Base-by-base conservation (phyloP, 2,329 filamentous ascomycete genomes). In the Neopestalotiopsis sp. region DNA sequence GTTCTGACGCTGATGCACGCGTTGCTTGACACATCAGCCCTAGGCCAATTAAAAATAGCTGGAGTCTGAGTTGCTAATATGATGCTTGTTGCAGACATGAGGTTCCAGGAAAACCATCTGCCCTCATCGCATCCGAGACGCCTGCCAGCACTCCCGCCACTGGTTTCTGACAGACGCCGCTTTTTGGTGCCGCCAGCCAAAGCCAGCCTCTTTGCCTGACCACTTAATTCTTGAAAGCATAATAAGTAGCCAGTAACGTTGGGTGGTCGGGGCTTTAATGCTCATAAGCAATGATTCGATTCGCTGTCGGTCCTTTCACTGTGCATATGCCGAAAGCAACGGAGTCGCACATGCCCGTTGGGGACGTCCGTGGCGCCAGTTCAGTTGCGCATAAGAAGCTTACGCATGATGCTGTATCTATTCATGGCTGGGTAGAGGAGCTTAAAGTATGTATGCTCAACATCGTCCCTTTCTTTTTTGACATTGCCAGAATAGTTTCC, bases 321-420 rank as follows among this genome's bases (percentile, higher is more conserved):
- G 45, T n/a, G 45, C 45, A 52, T 52, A 24, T 20, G 45, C 45
- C 45, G 45, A 52, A 52, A 52, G 45, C n/a, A 52, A 52, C 45
- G 45, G 45, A 20, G 12, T 42, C 63, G 63, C 49, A 66, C 63
- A 66, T 66, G 28, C 45, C 63, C 63, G 38, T 20, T 42, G 34
- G 62, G 34, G 40, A 66, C 34, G 45, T 66, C 63, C 63, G 63
- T 65, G 42, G 40, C 49, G n/a, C 30, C 12, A 38, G 60, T 42
- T 30, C 30, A 49, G 38, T 24, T 59, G 57, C 45, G 45, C 45
- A 52, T 52, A 34, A 14, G 24, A 59, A 34, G 57, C 57, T 59
- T 34, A 59, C 57, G 57, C 59, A 62, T n/a, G 45, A n/a, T 38
- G 34, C 34, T 10, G 34, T 38, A 38, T 38, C 10, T 52, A 52